Conservation (phyloP, 179 eudicot genomes). For the Nepenthes alata region DNA sequence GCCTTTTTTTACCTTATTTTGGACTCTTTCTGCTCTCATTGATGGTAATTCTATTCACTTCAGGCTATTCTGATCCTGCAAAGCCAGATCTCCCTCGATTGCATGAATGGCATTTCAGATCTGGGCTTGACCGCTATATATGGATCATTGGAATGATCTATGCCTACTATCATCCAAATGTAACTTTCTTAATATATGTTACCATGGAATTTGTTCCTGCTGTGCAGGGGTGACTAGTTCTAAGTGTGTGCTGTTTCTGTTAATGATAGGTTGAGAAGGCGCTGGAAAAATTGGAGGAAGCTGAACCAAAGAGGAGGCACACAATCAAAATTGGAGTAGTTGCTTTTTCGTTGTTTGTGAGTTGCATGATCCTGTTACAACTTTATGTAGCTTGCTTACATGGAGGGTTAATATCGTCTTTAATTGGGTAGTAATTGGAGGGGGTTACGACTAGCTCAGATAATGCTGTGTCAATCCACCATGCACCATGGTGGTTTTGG, state of each 20-base stretch:
- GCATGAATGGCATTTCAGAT: constrained; percentile 98
- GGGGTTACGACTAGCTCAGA: too few species aligned
- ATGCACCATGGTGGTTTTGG: too few species aligned
- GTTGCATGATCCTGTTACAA: constrained; percentile 14
- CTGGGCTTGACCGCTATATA: constrained; percentile 96
- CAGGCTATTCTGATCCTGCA: constrained; percentile 91
- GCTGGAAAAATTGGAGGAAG: constrained; percentile 92
- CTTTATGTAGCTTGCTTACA: neutral
- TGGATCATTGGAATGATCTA: constrained; percentile 97
- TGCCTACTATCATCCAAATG: constrained; percentile 88
- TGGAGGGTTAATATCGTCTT: too few species aligned
- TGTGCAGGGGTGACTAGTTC: constrained; percentile 1
- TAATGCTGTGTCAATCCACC: too few species aligned
- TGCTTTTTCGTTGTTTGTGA: constrained; percentile 47
- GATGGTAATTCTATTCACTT: constrained; percentile 7
- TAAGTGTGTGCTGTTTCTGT: constrained; percentile 4
- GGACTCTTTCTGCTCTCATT: neutral
- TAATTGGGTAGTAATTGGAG: too few species aligned
- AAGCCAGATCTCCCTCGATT: constrained; percentile 82
- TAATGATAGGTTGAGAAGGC: constrained; percentile 63
- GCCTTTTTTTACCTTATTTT: neutral
- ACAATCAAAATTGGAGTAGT: constrained; percentile 58
- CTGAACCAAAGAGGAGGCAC: constrained; percentile 64
- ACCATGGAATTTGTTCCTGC: neutral
- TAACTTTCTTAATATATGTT: constrained; percentile 20